phyloP scores from a whole-genome alignment of 495 filamentous ascomycete species.

The Mycothermus thermophilus region DNA sequence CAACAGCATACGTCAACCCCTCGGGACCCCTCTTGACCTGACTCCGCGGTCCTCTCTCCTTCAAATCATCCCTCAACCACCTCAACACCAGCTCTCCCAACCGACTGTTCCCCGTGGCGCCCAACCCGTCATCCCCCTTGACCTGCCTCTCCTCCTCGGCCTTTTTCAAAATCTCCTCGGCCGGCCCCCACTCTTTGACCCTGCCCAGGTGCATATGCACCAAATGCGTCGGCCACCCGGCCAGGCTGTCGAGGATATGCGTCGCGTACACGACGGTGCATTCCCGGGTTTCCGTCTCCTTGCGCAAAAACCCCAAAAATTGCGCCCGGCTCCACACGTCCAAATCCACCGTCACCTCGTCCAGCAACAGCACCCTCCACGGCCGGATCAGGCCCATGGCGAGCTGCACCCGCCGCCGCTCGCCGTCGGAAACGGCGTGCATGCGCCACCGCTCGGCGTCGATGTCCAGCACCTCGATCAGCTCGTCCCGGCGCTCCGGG shows the following conservation, averaged over 20 bases:
- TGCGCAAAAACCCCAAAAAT: conserved; percentile 77
- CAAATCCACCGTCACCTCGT: conserved; percentile 95
- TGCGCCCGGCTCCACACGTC: conserved; percentile 71
- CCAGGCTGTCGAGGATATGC: conserved; percentile 88
- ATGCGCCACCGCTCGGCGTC: conserved; percentile 86
- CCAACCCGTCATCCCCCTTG: conserved; percentile 22
- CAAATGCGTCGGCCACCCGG: conserved; percentile 85
- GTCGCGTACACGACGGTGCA: conserved; percentile 97
- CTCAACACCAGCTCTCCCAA: conserved; percentile 73
- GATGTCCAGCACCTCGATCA: conserved; percentile 80
- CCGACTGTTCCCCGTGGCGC: conserved; percentile 50
- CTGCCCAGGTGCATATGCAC: conserved; percentile 85
- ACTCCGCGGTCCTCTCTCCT: conserved; percentile 61
- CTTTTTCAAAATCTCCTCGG: conserved; percentile 35
- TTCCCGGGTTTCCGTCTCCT: conserved; percentile 64
- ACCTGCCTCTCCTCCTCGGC: conserved; percentile 24
- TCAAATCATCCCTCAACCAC: conserved; percentile 77
- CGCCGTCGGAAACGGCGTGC: conserved; percentile 87
- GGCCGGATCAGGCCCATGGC: conserved; percentile 93
- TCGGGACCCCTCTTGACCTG: conserved; percentile 43
- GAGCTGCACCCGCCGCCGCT: conserved; percentile 80
- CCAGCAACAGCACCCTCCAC: conserved; percentile 79
- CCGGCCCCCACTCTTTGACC: conserved; percentile 69
- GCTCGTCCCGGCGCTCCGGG: conserved; percentile 66
- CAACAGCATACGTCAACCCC: conserved; percentile 55